Evolutionary conservation across 106 monocot species (phyloP), one percentile per base, ranked within the genome.

Genomic region (Alisma plantagoaquatica): DNA sequence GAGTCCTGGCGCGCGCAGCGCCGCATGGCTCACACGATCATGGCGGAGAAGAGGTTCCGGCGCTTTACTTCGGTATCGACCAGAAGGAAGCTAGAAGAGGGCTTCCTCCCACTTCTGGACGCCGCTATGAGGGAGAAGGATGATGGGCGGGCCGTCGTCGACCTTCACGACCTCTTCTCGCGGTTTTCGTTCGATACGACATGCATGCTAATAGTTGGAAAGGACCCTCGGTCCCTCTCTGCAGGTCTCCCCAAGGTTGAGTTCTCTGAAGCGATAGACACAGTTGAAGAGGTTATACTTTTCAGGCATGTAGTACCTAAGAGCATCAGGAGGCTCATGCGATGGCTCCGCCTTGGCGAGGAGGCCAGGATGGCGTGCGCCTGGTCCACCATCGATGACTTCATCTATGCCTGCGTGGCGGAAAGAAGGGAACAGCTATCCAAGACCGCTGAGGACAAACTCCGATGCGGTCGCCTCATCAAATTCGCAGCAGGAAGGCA

Each of bases 31-130:
- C 56, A 53, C 33, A 2, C 18, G 10, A 20, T 58, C 31, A 27
- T 75, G 25, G 41, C 22, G 29, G 22, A 31, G 43, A 27, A 27
- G 10, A 1, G n/a, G 23, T 75, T 71, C 59, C 65, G 51, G 3
- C 10, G 32, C 5, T 71, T 63, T 26, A 63, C 58, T 2, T 44
- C 25, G 4, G 22, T 3, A 4, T 17, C 54, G 14, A 64, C 33
- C 19, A 23, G 25, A 11, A 26, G 29, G 17, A 80, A 80, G 48
- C 53, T 68, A 30, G 59, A 48, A 15, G 23, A 24, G 18, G 31
- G 30, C 1, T 58, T 80, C 29, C 0, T 71, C 1, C 80, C 75
- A 1, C 26, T 75, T 9, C 70, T 80, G 19, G 32, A 23, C 21
- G 29, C 15, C 41, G 18, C 33, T 3, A 59, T 71, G 14, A 54